Evolutionary conservation across 2,329 filamentous ascomycete species (phyloP).

Genomic region (Sclerotinia borealis): DNA sequence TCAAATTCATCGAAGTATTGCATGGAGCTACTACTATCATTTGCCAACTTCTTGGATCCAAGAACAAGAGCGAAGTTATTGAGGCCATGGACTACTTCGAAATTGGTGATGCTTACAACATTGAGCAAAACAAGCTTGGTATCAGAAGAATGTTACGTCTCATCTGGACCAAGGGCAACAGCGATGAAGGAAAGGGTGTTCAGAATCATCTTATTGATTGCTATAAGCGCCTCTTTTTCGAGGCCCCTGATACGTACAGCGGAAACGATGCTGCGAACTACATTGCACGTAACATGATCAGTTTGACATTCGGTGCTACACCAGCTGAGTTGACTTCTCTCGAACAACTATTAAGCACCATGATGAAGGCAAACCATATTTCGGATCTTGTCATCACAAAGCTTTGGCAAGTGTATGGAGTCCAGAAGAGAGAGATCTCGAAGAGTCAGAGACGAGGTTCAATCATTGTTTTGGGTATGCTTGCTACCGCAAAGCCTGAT

Average conservation of each 20-base stretch:
- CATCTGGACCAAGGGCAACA: constrained; percentile 99
- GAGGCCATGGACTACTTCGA: constrained; percentile 99
- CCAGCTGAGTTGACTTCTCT: constrained; percentile 92
- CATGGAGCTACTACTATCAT: constrained; percentile 76
- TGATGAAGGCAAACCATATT: constrained; percentile 92
- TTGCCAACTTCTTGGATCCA: constrained; percentile 82
- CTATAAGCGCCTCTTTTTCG: constrained; percentile 93
- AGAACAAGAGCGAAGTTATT: constrained; percentile 97
- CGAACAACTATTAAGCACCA: constrained; percentile 89
- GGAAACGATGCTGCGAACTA: constrained; percentile 91
- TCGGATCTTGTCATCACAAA: constrained; percentile 83
- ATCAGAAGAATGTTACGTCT: constrained; percentile 93
- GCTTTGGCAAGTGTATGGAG: constrained; percentile 95
- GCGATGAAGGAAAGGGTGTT: constrained; percentile 96
- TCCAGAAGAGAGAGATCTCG: constrained; percentile 90
- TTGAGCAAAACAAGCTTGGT: constrained; percentile 85
- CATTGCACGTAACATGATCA: constrained; percentile 97
- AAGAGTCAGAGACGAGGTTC: constrained; percentile 83
- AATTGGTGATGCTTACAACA: constrained; percentile 89
- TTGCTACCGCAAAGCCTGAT: constrained; percentile 84
- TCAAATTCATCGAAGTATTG: constrained; percentile 88
- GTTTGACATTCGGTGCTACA: constrained; percentile 90
- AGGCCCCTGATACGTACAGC: constrained; percentile 82
- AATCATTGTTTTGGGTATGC: constrained; percentile 95
- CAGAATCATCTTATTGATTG: constrained; percentile 95